A percentile compares a stretch with the other conserved stretches of the same genome.
phyloP scores from a whole-genome alignment of 495 filamentous ascomycete genomes.

The Apiosordaria backusii region DNA sequence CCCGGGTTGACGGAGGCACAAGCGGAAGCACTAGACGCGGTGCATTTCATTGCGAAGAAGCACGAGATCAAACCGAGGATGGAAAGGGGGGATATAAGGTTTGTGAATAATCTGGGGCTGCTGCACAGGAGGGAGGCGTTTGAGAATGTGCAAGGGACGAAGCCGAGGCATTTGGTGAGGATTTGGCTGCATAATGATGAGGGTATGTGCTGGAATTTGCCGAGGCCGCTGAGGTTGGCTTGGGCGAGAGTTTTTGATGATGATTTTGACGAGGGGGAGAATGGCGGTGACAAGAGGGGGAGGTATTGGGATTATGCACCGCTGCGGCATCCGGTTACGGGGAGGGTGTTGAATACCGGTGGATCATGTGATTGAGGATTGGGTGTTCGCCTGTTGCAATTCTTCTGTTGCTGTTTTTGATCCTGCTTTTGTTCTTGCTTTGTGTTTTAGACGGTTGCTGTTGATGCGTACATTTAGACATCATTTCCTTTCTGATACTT shows the following conservation, averaged over 20 bases:
- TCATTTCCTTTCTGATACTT: not conserved
- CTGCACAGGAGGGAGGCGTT: constrained; percentile 27
- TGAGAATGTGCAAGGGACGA: constrained; percentile 19
- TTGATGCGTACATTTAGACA: not conserved
- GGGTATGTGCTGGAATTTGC: constrained; percentile 24
- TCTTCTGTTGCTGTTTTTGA: not conserved
- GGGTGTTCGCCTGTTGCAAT: not conserved
- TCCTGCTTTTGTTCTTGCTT: not conserved
- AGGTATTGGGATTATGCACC: constrained; percentile 27
- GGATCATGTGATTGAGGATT: constrained; percentile 22
- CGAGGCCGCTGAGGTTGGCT: constrained; percentile 22
- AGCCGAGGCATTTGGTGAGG: constrained; percentile 20
- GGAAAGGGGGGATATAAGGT: constrained; percentile 60
- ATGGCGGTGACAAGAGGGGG: constrained; percentile 1
- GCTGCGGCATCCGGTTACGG: constrained; percentile 17
- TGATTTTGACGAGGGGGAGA: constrained; percentile 11
- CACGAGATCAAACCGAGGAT: constrained; percentile 47
- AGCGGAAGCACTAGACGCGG: constrained; percentile 34
- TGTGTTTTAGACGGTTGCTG: not conserved
- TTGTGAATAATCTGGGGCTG: constrained; percentile 50
- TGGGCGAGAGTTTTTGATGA: constrained; percentile 30
- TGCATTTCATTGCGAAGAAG: constrained; percentile 53
- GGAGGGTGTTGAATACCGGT: constrained; percentile 19
- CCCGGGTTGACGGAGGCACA: constrained; percentile 52
- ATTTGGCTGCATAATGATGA: constrained; percentile 29